A percentile compares a stretch with the other conserved stretches of the same genome.
These are phyloP conservation scores for Penstemon newberryi DNA, from an alignment of 257 asterid species.

Conservation along the genomic window DNA sequence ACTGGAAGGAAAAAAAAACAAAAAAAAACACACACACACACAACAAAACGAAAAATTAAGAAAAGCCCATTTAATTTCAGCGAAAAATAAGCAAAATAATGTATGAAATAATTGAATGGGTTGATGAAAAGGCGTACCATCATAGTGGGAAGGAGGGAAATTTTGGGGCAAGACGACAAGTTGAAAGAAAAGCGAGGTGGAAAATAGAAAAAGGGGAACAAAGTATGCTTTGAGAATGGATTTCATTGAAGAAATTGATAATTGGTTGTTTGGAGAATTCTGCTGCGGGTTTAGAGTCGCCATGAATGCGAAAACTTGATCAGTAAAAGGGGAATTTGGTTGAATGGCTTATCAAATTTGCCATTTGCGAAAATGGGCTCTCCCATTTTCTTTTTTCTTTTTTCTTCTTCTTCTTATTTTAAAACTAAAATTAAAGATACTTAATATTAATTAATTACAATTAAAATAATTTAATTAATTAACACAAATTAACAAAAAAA, in stretches of 20 bases:
- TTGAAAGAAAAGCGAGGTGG: conserved; percentile 66
- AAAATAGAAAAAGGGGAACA: conserved; percentile 66
- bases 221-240: conserved; percentile 58
- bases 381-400: no score
- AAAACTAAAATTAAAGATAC: no score
- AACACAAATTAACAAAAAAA: no score
- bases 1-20: conserved; percentile 42
- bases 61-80: conserved; percentile 9
- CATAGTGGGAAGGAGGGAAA: conserved; percentile 80
- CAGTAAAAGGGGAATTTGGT: no score
- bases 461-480: no score
- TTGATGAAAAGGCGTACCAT: conserved; percentile 45
- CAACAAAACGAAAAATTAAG: background rate
- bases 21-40: background rate
- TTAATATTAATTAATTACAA: no score
- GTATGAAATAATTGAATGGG: background rate
- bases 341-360: no score
- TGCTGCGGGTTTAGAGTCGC: conserved; percentile 47
- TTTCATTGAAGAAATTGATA: conserved; percentile 31
- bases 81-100: background rate
- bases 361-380: no score
- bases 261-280: conserved; percentile 24
- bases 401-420: no score
- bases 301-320: conserved; percentile 23
- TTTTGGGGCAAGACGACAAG: conserved; percentile 71